These are phyloP conservation scores for Coemansia sp. DNA, from an alignment of 192 early-diverging fungal genomes.

Conservation along the genomic window DNA sequence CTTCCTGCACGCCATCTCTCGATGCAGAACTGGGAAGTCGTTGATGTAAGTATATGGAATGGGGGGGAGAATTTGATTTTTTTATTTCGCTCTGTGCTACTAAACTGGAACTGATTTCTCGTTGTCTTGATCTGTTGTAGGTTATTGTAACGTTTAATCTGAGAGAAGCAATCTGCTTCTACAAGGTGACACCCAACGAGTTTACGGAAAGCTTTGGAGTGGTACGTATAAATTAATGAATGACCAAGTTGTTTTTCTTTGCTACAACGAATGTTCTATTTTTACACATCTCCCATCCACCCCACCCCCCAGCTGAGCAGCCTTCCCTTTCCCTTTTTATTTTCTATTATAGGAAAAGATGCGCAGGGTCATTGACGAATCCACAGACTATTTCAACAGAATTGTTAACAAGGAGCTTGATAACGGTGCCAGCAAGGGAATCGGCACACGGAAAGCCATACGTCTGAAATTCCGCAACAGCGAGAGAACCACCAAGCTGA, in stretches of 20 bases:
- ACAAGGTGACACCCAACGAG: slow-evolving; percentile 30
- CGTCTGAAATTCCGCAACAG: slow-evolving; percentile 34
- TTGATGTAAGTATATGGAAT: slow-evolving; percentile 24
- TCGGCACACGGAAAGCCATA: slow-evolving; percentile 21
- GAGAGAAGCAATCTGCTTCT: slow-evolving; percentile 40
- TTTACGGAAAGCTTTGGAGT: slow-evolving; percentile 10
- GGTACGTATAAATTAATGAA: slow-evolving; percentile 21
- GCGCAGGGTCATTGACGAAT: slow-evolving; percentile 40
- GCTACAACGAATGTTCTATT: too few relatives aligned
- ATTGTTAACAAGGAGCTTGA: slow-evolving; percentile 46
- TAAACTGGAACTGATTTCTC: not conserved
- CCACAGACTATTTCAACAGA: slow-evolving; percentile 40
- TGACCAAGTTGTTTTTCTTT: too few relatives aligned
- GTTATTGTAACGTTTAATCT: slow-evolving; percentile 47
- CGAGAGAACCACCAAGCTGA: slow-evolving; percentile 24
- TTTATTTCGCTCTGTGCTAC: not conserved
- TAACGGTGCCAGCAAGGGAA: slow-evolving; percentile 11
- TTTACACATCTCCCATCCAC: too few relatives aligned
- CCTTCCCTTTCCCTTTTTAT: not conserved
- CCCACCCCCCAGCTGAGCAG: too few relatives aligned
- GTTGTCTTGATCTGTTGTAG: slow-evolving; percentile 1
- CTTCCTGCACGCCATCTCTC: slow-evolving; percentile 48
- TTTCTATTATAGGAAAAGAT: slow-evolving; percentile 32
- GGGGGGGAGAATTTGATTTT: not conserved
- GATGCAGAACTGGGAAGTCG: slow-evolving; percentile 51